A percentile compares a stretch with the other conserved stretches of the same genome.
These are phyloP conservation scores for Harringtonia lauricola DNA, from an alignment of 2,329 filamentous ascomycete genomes.

Conservation along the genomic window DNA sequence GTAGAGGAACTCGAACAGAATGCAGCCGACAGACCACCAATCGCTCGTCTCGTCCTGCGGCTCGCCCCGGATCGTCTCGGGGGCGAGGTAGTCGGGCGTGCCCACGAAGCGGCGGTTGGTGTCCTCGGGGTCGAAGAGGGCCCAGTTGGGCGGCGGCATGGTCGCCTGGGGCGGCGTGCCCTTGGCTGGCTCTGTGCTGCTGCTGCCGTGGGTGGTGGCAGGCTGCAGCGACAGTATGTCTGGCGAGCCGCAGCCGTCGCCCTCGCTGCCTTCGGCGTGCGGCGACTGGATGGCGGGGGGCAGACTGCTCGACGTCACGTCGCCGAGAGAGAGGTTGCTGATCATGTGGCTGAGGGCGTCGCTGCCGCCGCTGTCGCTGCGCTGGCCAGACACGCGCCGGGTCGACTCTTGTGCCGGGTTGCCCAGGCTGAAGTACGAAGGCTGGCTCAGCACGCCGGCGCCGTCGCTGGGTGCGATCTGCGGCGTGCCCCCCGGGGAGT, in stretches of 20 bases:
- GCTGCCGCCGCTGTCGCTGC: constrained; percentile 87
- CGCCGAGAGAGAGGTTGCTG: constrained; percentile 63
- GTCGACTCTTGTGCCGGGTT: constrained; percentile 43
- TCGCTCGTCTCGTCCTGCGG: constrained; percentile 97
- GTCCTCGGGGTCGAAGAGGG: constrained; percentile 90
- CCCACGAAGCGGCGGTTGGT: constrained; percentile 89
- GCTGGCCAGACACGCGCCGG: constrained; percentile 65
- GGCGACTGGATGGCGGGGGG: constrained; percentile 41
- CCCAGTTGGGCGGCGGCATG: constrained; percentile 84
- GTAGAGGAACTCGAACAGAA: constrained; percentile 91
- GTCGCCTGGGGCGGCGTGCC: constrained; percentile 51
- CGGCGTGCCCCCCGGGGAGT: constrained; percentile 77
- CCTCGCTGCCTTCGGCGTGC: constrained; percentile 65
- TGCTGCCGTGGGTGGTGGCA: constrained; percentile 29
- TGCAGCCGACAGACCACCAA: constrained; percentile 99
- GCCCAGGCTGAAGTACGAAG: constrained; percentile 82
- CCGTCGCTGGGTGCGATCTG: constrained; percentile 70
- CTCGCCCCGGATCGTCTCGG: constrained; percentile 90
- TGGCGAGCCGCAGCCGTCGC: constrained; percentile 58
- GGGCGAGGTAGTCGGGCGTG: constrained; percentile 92
- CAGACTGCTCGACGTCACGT: constrained; percentile 33
- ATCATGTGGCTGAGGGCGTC: constrained; percentile 79
- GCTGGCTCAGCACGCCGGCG: constrained; percentile 58
- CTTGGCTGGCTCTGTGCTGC: constrained; percentile 16
- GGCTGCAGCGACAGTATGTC: constrained; percentile 59